Conservation (phyloP, 2,329 filamentous ascomycete species). For the Aspergillus eucalypticola region DNA sequence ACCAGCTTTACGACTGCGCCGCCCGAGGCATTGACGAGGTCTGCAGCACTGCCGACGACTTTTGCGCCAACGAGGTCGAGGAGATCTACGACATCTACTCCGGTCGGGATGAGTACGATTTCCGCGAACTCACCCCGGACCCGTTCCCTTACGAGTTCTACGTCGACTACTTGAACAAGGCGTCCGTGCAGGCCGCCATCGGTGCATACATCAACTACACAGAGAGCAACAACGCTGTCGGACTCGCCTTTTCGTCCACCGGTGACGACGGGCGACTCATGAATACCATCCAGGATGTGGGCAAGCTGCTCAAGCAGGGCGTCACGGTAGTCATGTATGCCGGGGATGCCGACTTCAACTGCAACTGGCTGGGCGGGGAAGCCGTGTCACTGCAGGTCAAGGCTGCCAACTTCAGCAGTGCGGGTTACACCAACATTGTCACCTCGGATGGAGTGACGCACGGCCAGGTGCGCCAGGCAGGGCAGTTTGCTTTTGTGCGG, state of each 20-base stretch:
- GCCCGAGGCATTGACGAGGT: constrained; percentile 4
- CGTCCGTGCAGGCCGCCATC: constrained; percentile 8
- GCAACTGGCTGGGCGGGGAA: constrained; percentile 12
- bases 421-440: constrained; percentile 9
- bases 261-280: constrained; percentile 11
- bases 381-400: constrained; percentile 5
- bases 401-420: neutral
- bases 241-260: constrained; percentile 7
- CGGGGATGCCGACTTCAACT: constrained; percentile 12
- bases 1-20: constrained; percentile 10
- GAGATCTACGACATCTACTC: constrained; percentile 6
- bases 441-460: constrained; percentile 8
- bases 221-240: constrained; percentile 10
- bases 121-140: constrained; percentile 10
- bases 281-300: constrained; percentile 3
- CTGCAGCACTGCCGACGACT: constrained; percentile 4
- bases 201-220: constrained; percentile 10
- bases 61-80: constrained; percentile 8
- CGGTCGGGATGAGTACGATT: constrained; percentile 9
- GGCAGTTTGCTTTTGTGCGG: constrained; percentile 5
- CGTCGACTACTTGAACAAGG: constrained; percentile 8
- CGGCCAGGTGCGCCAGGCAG: constrained; percentile 12
- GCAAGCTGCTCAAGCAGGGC: constrained; percentile 4
- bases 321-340: constrained; percentile 10
- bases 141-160: constrained; percentile 11